Base-by-base conservation (phyloP, 1,284 basidiomycete genomes). In the Pyrrhoderma noxium region DNA sequence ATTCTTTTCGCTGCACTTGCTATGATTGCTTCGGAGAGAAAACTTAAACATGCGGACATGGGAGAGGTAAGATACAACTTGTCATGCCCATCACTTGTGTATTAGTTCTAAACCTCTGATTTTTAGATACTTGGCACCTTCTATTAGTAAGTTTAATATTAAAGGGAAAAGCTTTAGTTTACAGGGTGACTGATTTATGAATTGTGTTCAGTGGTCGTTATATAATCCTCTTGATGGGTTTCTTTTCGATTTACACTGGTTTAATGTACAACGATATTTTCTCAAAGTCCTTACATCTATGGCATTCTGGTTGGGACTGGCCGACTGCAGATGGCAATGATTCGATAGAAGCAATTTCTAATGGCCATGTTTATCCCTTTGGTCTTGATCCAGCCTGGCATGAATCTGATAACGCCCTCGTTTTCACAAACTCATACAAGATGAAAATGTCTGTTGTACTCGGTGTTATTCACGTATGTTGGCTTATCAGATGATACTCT, bases 401-500 rank as follows among this genome's bases (percentile, higher is more conserved):
- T 66, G 93, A 86, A 34, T 78, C 94, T 8, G 90, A 93, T 60
- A 99, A 99, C 65, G 75, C 75, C 1, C 77, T 99, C 54, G 85
- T 98, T 51, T 99, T 99, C 68, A 90, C 89, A 57, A 99, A 99
- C 70, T 98, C 94, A 51, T 94, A 96, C 77, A 99, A 99, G 84
- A 99, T 99, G 96, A 99, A 99, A 76, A 94, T 99, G 93, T 92
- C 93, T 14, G 88, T 99, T 64, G 83, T 99, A 50, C 72, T 99
- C 53, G 96, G 96, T 69, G 95, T 99, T 58, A 88, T 91, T 59
- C 96, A 99, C 68, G 93, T 95, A 69, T 56, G 88, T 74, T 22
- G 11, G 19, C 42, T 56, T 31, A 40, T 40, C 47, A 21, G n/a
- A 23, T 46, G 14, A 37, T 37, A 16, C 11, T 37, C 16, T 8